phyloP scores from a whole-genome alignment of 495 filamentous ascomycete genomes.

The Tuber microsphaerosporum region DNA sequence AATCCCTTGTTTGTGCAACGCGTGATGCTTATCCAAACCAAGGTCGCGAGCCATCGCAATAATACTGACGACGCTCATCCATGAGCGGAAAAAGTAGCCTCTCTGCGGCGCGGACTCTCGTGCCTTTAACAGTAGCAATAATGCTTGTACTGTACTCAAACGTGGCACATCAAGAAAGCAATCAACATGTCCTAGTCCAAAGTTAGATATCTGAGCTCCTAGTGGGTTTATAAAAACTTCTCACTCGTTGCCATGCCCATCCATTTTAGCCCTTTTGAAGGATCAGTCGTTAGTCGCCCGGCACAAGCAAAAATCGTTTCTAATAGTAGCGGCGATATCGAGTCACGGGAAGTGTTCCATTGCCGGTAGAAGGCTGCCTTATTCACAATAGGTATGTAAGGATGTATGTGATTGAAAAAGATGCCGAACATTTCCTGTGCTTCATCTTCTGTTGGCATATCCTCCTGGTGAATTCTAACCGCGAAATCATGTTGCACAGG shows the following conservation, averaged over 20 bases:
- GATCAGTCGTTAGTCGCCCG: constrained; percentile 72
- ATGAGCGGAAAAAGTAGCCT: constrained; percentile 95
- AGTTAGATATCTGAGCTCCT: constrained; percentile 33
- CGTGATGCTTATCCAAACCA: constrained; percentile 79
- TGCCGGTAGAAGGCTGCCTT: constrained; percentile 78
- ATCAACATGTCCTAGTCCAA: constrained; percentile 69
- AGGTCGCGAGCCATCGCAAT: constrained; percentile 91
- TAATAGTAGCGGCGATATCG: constrained; percentile 83
- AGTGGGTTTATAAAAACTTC: constrained; percentile 40
- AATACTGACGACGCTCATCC: constrained; percentile 91
- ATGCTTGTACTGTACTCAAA: constrained; percentile 85
- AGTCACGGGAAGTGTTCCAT: constrained; percentile 77
- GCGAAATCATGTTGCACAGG: constrained; percentile 41
- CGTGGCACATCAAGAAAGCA: constrained; percentile 93
- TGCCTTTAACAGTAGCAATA: constrained; percentile 83
- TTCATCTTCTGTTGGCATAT: constrained; percentile 86
- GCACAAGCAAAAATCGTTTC: constrained; percentile 96
- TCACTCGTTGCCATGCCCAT: constrained; percentile 83
- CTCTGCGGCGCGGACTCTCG: constrained; percentile 83
- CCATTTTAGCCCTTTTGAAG: constrained; percentile 84
- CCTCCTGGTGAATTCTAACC: constrained; percentile 79
- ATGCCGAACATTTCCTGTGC: constrained; percentile 82
- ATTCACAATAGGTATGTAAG: constrained; percentile 91
- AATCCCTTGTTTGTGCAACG: constrained; percentile 63
- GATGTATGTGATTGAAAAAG: constrained; percentile 87